A percentile compares a stretch with the other conserved stretches of the same genome.
These are phyloP conservation scores for Yarrowia sp. DNA, from an alignment of 805 yeast genomes.

Conservation along the genomic window DNA sequence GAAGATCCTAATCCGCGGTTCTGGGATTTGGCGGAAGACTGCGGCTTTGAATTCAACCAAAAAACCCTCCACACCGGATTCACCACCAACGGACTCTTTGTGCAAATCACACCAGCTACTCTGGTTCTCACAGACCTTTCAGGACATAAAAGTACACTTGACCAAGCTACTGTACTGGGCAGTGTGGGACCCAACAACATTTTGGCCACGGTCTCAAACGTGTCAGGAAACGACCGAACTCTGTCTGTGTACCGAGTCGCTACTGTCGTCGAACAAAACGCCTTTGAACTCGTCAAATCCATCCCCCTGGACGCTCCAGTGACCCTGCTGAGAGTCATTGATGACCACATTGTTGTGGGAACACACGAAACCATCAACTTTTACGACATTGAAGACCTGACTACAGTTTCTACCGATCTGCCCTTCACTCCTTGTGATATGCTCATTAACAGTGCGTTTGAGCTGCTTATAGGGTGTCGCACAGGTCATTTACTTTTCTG, in stretches of 20 bases:
- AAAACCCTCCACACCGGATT: constrained; percentile 1
- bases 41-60: constrained; percentile 14
- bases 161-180: neutral
- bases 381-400: constrained; percentile 2
- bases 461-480: constrained; percentile 1
- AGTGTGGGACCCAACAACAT: constrained; percentile 1
- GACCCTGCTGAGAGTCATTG: neutral
- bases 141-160: neutral
- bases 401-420: neutral
- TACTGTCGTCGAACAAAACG: neutral
- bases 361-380: neutral
- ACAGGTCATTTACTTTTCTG: constrained; percentile 5
- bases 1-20: constrained; percentile 13
- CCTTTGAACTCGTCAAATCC: neutral
- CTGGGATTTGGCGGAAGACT: constrained; percentile 13
- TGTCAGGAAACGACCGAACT: neutral
- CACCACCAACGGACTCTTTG: neutral
- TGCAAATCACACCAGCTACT: neutral
- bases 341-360: constrained; percentile 9
- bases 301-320: neutral
- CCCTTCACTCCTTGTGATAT: constrained; percentile 11
- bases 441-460: neutral
- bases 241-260: neutral
- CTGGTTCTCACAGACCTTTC: neutral
- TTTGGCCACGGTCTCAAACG: neutral